A percentile compares a stretch with the other conserved stretches of the same genome.
These are phyloP conservation scores for Coix lacrymajobi DNA, from an alignment of 176 grass and related monocot genomes.

Conservation along the genomic window DNA sequence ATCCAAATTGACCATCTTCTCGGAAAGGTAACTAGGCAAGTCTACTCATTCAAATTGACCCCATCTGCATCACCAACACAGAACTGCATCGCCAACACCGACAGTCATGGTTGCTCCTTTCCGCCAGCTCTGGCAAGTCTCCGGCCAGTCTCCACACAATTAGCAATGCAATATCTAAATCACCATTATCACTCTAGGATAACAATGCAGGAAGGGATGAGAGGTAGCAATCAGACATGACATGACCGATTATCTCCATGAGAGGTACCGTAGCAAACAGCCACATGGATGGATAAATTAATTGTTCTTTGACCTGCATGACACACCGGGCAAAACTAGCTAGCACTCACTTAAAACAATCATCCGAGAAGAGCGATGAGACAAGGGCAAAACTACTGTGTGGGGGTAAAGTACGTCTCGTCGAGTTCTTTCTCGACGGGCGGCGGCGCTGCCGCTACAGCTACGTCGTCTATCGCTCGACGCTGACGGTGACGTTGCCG, in stretches of 20 bases:
- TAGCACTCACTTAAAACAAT: background rate
- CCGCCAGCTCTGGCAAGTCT: background rate
- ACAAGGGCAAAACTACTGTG: background rate
- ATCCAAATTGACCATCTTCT: constrained; percentile 7
- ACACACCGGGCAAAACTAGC: background rate
- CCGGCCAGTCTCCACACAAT: background rate
- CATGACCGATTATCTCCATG: background rate
- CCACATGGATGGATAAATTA: background rate
- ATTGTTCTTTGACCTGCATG: background rate
- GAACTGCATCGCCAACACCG: no score
- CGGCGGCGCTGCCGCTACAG: background rate
- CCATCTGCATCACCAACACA: background rate
- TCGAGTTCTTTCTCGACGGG: background rate
- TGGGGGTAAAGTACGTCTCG: background rate
- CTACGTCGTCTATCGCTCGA: constrained; percentile 25
- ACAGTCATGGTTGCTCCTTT: background rate
- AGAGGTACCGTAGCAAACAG: background rate
- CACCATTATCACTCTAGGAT: background rate
- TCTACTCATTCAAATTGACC: background rate
- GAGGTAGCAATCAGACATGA: constrained; percentile 1
- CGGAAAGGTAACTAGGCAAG: background rate
- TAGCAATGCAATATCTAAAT: background rate
- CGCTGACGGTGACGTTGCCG: constrained; percentile 24
- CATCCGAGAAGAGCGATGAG: background rate
- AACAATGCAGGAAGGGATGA: background rate